These are phyloP conservation scores for Hippophae gyantsensis DNA, from an alignment of 306 rosid species.

Conservation along the genomic window DNA sequence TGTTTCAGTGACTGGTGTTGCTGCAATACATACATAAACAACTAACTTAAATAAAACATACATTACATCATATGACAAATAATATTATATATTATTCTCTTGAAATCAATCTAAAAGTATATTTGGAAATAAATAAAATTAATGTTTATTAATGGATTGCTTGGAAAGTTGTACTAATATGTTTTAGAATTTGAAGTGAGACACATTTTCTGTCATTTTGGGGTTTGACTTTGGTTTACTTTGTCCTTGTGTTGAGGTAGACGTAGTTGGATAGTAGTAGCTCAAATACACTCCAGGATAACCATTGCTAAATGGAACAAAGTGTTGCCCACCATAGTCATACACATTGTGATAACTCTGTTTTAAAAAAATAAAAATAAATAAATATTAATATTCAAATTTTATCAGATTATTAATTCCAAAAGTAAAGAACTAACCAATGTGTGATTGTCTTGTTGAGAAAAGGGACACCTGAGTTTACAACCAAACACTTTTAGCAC, in stretches of 20 bases:
- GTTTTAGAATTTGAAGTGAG: slow-evolving; percentile 22
- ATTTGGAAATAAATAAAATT: too few relatives aligned
- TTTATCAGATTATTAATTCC: not conserved
- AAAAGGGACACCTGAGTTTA: slow-evolving; percentile 43
- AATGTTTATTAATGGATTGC: slow-evolving; percentile 7
- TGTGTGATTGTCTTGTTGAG: slow-evolving; percentile 36
- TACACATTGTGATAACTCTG: slow-evolving; percentile 36
- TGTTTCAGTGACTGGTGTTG: slow-evolving; percentile 22
- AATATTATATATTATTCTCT: not conserved
- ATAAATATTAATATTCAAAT: not conserved
- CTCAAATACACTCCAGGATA: slow-evolving; percentile 5
- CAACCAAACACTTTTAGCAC: slow-evolving; percentile 9
- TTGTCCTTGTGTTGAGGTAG: not conserved
- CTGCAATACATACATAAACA: slow-evolving; percentile 11
- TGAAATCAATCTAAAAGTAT: not conserved
- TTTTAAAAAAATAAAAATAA: not conserved
- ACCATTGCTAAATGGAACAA: slow-evolving; percentile 25
- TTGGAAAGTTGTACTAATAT: slow-evolving; percentile 23
- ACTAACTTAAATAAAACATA: slow-evolving; percentile 4
- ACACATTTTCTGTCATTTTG: slow-evolving; percentile 23
- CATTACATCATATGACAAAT: not conserved
- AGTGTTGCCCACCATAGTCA: slow-evolving; percentile 35
- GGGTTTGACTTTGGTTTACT: slow-evolving; percentile 2
- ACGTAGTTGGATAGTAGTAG: slow-evolving; percentile 10
- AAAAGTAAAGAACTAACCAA: slow-evolving; percentile 21